These are phyloP conservation scores for Actinomortierella ambigua DNA, from an alignment of 371 early-diverging fungal species.

Conservation along the genomic window DNA sequence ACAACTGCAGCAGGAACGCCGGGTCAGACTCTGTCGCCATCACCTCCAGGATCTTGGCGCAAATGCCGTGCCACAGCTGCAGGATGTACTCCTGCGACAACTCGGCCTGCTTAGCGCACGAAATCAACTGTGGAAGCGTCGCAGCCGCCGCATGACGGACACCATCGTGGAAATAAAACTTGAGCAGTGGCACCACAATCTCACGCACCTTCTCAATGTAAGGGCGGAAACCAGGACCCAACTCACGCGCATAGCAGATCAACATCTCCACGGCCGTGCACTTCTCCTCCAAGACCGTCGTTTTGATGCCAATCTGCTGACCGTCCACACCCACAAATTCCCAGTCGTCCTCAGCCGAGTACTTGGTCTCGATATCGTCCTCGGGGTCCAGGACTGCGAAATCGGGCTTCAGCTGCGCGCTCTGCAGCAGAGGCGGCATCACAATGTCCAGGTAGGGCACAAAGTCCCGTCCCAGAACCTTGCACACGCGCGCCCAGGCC, in stretches of 20 bases:
- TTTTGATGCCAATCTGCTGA: slow-evolving; percentile 94
- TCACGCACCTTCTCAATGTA: slow-evolving; percentile 84
- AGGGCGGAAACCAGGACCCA: slow-evolving; percentile 87
- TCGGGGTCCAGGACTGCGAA: slow-evolving; percentile 88
- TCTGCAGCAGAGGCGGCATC: slow-evolving; percentile 89
- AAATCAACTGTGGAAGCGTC: slow-evolving; percentile 81
- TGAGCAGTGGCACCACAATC: slow-evolving; percentile 86
- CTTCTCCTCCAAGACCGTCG: slow-evolving; percentile 94
- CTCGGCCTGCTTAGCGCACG: slow-evolving; percentile 61
- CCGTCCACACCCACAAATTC: slow-evolving; percentile 89
- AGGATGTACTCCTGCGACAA: slow-evolving; percentile 48
- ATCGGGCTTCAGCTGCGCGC: slow-evolving; percentile 91
- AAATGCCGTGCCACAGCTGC: slow-evolving; percentile 69
- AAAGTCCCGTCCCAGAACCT: slow-evolving; percentile 93
- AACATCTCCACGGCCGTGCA: slow-evolving; percentile 97
- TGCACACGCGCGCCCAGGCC: slow-evolving; percentile 97
- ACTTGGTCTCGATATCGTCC: slow-evolving; percentile 85
- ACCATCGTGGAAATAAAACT: slow-evolving; percentile 97
- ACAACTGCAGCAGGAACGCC: slow-evolving; percentile 77
- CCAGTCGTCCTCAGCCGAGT: slow-evolving; percentile 94
- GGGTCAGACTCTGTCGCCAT: slow-evolving; percentile 80
- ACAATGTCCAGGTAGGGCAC: slow-evolving; percentile 90
- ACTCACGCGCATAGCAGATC: slow-evolving; percentile 89
- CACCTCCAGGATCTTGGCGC: slow-evolving; percentile 70
- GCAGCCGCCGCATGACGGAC: slow-evolving; percentile 89